Base-by-base conservation (phyloP, 2,329 filamentous ascomycete species). In the Ophiostoma pallidulum region DNA sequence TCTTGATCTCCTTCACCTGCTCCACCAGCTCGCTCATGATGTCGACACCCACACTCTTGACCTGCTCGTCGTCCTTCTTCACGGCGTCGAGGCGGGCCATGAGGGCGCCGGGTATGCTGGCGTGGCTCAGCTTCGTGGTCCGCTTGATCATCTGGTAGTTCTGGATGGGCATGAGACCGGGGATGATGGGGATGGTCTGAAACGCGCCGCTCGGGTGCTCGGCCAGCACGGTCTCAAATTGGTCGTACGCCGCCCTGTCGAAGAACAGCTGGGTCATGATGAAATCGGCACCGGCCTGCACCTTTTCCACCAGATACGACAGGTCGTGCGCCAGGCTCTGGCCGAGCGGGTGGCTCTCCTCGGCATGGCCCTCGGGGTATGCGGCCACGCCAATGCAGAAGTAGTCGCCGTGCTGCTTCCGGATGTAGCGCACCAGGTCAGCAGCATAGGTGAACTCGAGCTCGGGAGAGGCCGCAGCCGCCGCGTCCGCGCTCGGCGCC, bases 181-280 rank as follows among this genome's bases (percentile, higher is more conserved):
- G 91, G 48, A 98, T 86, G 56, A 98, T 94, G 7, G 87, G 84
- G 20, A 96, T 85, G 3, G 77, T 79, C 66, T 86, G 86, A 68
- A 98, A 96, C 3, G 77, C 75, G 4, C 88, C 88, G 59, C 86
- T 94, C 41, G 86, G 79, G 59, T 98, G 88, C 45, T 82, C 77
- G 51, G 89, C 74, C 55, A 98, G 65, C 43, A 74, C 77, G 54
- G 70, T 75, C 67, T 97, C 91, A 60, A 94, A 97, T 29, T 71
- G 71, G 47, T 82, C 76, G 62, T 94, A 98, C 16, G 86, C 86
- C 4, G 85, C 74, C 20, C 89, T 76, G 61, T 97, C 89, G 64
- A 95, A 98, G 66, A 96, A 97, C 8, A 98, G 74, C 65, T 98
- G 92, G 1, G 92, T 97, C 87, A 98, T 95, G 66, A 98, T 85